Base-by-base conservation (phyloP, 2,329 filamentous ascomycete species). In the Grosmannia penicillata region DNA sequence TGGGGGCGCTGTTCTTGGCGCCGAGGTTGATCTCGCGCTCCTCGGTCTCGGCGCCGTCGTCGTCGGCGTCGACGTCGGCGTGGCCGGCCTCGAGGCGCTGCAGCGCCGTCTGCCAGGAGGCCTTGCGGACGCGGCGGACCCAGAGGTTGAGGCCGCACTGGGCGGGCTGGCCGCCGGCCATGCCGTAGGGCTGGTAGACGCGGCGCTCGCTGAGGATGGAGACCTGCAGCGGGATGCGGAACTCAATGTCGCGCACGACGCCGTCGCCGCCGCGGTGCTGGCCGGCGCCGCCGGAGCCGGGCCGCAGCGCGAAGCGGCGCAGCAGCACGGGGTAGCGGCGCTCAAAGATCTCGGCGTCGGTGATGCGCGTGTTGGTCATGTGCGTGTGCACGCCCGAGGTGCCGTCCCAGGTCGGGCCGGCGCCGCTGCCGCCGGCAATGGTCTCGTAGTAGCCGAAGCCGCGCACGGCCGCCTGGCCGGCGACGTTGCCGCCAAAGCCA, bases 391-490 rank as follows among this genome's bases (percentile, higher is more conserved):
- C 80, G 21, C 80, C 82, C 37, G 65, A 74, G 10, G 79, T 78
- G 27, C 82, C 82, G 43, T 79, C 65, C 82, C 82, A 87, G 13
- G 66, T 65, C 0, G 76, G 70, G 0, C 82, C 82, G 0, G 82
- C 83, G 22, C 82, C 82, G 28, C 70, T 75, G 1, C 83, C 83
- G 28, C 83, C 82, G 0, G 79, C 78, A 45, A 91, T 86, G 6
- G 82, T 89, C 56, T 91, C 83, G 55, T 89, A 89, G 62, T 89
- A 91, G 9, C 83, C 83, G 52, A 91, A 91, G 0, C 83, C 83
- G 21, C 53, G 74, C n/a, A 74, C 65, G n/a, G 68, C 66, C 39
- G 71, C 66, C 35, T 70, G 61, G 4, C 67, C 65, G 0, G 66
- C 58, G 22, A 69, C 56, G 43, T 80, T 77, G 31, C 82, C 82